Evolutionary conservation across 768 basidiomycete genomes (phyloP).

Genomic region (Harrya chromipes): DNA sequence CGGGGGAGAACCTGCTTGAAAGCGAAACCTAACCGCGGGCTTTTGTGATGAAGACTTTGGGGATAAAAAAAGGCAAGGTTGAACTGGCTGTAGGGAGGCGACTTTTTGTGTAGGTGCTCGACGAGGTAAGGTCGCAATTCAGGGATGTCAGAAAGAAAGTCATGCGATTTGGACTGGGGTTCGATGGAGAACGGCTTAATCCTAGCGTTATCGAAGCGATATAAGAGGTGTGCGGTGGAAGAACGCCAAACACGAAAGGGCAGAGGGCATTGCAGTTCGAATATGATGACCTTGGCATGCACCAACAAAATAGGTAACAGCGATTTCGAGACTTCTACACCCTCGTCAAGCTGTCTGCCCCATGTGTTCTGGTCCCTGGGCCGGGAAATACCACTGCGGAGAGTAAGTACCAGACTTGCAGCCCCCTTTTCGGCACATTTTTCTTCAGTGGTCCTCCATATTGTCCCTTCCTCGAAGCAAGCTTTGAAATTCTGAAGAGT

Average conservation of each 20-base stretch:
- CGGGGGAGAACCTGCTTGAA: neutral
- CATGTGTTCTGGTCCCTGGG: too few species aligned
- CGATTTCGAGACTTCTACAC: constrained; percentile 17
- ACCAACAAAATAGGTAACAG: constrained; percentile 40
- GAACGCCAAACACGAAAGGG: constrained; percentile 14
- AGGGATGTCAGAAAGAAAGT: constrained; percentile 25
- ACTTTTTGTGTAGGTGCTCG: neutral
- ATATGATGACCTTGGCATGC: constrained; percentile 29
- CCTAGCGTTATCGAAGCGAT: too few species aligned
- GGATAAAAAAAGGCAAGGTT: too few species aligned
- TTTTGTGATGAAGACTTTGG: constrained; percentile 3
- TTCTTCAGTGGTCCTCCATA: constrained; percentile 1
- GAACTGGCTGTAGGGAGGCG: too few species aligned
- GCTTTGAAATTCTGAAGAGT: constrained; percentile 24
- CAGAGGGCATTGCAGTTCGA: constrained; percentile 24
- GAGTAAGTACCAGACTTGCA: too few species aligned
- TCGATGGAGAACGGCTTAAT: too few species aligned
- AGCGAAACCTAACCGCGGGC: constrained; percentile 16
- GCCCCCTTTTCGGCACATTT: too few species aligned
- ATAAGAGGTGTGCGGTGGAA: too few species aligned
- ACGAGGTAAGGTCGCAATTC: constrained; percentile 5
- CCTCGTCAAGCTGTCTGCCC: neutral
- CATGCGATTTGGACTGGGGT: neutral
- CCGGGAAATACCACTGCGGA: too few species aligned
- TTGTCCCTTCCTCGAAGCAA: constrained; percentile 27